phyloP scores from a whole-genome alignment of 495 filamentous ascomycete genomes.

The Aspergillus panamensis region DNA sequence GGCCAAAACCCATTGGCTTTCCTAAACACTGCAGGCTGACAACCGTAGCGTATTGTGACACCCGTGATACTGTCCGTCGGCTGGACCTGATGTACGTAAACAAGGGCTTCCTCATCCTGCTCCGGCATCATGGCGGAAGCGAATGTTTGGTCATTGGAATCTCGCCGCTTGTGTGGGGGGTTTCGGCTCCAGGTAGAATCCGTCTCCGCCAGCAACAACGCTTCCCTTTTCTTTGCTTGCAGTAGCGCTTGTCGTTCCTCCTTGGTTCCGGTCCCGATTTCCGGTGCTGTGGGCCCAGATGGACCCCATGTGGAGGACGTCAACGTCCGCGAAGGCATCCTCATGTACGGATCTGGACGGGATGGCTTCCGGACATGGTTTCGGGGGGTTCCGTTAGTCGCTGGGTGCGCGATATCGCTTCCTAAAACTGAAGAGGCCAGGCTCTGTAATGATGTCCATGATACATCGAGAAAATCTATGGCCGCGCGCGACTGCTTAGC shows the following conservation, averaged over 20 bases:
- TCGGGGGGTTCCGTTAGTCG: slow-evolving; percentile 29
- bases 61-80: slow-evolving; percentile 82
- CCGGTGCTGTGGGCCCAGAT: slow-evolving; percentile 34
- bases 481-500: slow-evolving; percentile 34
- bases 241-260: slow-evolving; percentile 56
- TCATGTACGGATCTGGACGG: slow-evolving; percentile 39
- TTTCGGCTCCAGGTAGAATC: slow-evolving; percentile 42
- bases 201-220: slow-evolving; percentile 53
- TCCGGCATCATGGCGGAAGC: slow-evolving; percentile 39
- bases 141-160: slow-evolving; percentile 51
- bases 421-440: slow-evolving; percentile 53
- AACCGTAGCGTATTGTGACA: slow-evolving; percentile 85
- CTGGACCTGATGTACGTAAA: slow-evolving; percentile 86
- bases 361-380: slow-evolving; percentile 44
- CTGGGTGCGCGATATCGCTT: slow-evolving; percentile 38
- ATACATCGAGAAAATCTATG: slow-evolving; percentile 46
- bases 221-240: slow-evolving; percentile 60
- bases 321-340: slow-evolving; percentile 37
- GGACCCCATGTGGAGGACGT: slow-evolving; percentile 54
- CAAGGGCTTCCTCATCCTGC: slow-evolving; percentile 68
- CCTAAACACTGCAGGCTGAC: slow-evolving; percentile 69
- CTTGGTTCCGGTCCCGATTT: slow-evolving; percentile 51
- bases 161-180: slow-evolving; percentile 55
- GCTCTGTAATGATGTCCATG: slow-evolving; percentile 54
- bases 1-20: slow-evolving; percentile 94